Evolutionary conservation across 345 rosid species (phyloP), one percentile per base, ranked within the genome.

Genomic region (Brassica carinata): DNA sequence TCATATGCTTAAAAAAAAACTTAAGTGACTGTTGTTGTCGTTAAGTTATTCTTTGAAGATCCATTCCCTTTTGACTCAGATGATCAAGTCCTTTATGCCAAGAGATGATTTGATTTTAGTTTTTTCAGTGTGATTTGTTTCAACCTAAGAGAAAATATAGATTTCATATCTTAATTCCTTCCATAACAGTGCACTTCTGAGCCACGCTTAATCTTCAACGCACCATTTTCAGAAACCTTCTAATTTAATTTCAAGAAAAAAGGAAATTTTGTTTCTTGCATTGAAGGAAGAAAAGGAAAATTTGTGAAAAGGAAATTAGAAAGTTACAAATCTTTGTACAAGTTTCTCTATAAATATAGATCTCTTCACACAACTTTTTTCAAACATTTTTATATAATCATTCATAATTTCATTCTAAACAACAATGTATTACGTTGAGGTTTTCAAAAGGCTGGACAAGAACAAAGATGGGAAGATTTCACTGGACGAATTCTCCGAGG

Each of bases 391-490:
- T 48, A 48, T 6, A 48, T 48, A 40, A 23, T 43, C 62, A n/a
- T 10, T 57, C 55, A 67, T 19, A 19, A 19, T 3, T 19, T 59
- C 29, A 19, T 19, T 59, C 14, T 38, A 7, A 26, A 36, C 3
- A 10, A 68, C 8, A 5, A 76, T 78, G 81, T 34, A 63, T 5
- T 13, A 33, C 1, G 40, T 11, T 7, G 40, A 78, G 10, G 67
- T 65, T 11, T 78, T 72, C 1, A 29, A 72, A 4, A 72, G 26
- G 2, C 27, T 78, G 0, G 82, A 72, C 26, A 72, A 27, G 2
- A 78, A 78, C 45, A 66, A 66, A 17, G 77, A 79, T 72, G 77
- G 77, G 1, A 79, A 79, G 19, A 57, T 72, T 2, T 79, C 77
- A 18, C 73, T 59, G 77, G 82, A 79, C 1, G 77, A 79, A 57